Percentiles rank a stretch among this genome's conserved stretches.
Evolutionary conservation across 2,329 filamentous ascomycete species (phyloP).

Genomic region (Hypoxylon sp.): DNA sequence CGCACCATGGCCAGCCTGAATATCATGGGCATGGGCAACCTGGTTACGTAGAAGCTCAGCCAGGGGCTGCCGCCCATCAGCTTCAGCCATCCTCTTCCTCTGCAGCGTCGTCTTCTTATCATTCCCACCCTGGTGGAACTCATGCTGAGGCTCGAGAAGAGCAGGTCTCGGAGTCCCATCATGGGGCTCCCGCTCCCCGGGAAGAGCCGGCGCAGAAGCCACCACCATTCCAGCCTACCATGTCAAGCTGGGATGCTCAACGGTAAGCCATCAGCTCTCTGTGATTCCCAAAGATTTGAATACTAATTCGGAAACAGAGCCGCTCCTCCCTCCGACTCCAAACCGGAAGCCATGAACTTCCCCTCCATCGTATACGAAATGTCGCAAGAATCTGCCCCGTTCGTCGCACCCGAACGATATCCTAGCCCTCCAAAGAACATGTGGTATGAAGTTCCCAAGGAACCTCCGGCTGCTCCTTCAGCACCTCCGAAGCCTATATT

Average conservation of each 20-base stretch:
- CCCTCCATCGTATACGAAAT: conserved; percentile 82
- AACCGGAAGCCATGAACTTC: conserved; percentile 86
- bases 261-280: conserved; percentile 49
- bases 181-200: conserved; percentile 48
- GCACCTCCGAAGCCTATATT: conserved; percentile 76
- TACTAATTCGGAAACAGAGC: conserved; percentile 58
- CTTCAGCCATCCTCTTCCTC: conserved; percentile 32
- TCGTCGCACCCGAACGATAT: conserved; percentile 78
- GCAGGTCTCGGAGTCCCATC: conserved; percentile 45
- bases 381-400: conserved; percentile 77
- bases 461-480: conserved; percentile 60
- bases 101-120: conserved; percentile 43
- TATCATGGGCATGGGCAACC: conserved; percentile 8
- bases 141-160: conserved; percentile 59
- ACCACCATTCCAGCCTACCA: conserved; percentile 45
- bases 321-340: conserved; percentile 70
- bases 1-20: background rate
- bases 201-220: conserved; percentile 48
- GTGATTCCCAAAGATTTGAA: background rate
- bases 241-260: conserved; percentile 61
- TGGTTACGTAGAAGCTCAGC: conserved; percentile 26
- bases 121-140: conserved; percentile 53
- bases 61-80: conserved; percentile 37
- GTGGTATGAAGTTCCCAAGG: conserved; percentile 83
- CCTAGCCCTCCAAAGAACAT: conserved; percentile 86